A percentile compares a stretch with the other conserved stretches of the same genome.
Conservation (phyloP, 306 rosid species). For the Glycine latifolia region DNA sequence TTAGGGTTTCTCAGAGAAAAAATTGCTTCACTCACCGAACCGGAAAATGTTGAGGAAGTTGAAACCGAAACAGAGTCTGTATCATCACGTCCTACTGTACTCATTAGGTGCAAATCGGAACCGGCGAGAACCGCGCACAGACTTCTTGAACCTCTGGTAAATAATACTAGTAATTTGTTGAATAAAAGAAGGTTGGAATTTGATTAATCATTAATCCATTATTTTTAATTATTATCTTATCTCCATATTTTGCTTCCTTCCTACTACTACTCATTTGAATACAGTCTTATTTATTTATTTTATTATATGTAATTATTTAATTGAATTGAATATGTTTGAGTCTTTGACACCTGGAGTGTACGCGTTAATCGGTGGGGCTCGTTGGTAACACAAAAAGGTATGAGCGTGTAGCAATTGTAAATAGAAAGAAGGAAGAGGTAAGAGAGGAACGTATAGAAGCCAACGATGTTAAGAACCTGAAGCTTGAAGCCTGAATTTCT, state of each 20-base stretch:
- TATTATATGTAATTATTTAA: no score
- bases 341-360: constrained; percentile 42
- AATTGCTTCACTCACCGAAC: constrained; percentile 35
- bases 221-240: neutral
- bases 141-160: constrained; percentile 61
- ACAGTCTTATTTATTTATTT: neutral
- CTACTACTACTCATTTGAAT: constrained; percentile 9
- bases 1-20: constrained; percentile 41
- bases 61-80: neutral
- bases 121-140: constrained; percentile 70
- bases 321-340: no score
- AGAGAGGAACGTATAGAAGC: neutral
- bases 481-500: neutral
- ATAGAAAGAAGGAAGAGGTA: neutral
- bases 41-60: constrained; percentile 41
- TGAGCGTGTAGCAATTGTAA: neutral
- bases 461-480: constrained; percentile 5
- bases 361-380: constrained; percentile 46
- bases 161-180: constrained; percentile 47
- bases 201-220: constrained; percentile 48
- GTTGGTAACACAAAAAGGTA: constrained; percentile 34
- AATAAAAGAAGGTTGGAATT: constrained; percentile 60
- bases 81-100: constrained; percentile 51
- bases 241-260: neutral
- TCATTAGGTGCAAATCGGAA: constrained; percentile 91